Base-by-base conservation (phyloP, 2,329 filamentous ascomycete species). In the Huntiella omanensis region DNA sequence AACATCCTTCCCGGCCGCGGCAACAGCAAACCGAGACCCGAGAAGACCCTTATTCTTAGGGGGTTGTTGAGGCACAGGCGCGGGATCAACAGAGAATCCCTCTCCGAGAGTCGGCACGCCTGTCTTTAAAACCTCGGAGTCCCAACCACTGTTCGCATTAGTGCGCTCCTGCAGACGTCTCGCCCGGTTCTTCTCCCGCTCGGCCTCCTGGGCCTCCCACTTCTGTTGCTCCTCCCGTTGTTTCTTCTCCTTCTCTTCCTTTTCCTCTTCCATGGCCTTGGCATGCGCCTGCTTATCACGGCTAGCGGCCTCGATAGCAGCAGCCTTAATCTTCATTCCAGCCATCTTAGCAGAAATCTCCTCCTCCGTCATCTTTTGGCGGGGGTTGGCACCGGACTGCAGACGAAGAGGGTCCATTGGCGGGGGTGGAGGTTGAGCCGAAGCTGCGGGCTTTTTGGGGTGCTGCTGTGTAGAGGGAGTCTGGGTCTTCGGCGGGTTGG, bases 301-400 rank as follows among this genome's bases (percentile, higher is more conserved):
- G 68, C 71, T 54, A 75, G 71, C 48, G 69, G 68, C 48, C 54
- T 77, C 73, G 51, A 66, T 63, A 56, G 74, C 69, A 1, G 69
- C 70, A 55, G 71, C 67, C 54, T 76, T 69, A 53, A 73, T 74
- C 50, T 70, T 71, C 53, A 70, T 68, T 48, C 73, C 62, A 53
- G 70, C 70, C 68, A 78, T 73, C 56, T 75, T 75, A 50, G 62
- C 67, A 0, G 70, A 63, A 3, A 78, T 66, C 58, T 79, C 70
- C 1, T 62, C 59, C 0, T 78, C 72, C 0, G 73, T 76, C 22
- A 75, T 65, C 58, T 77, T 77, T 17, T 68, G 68, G 8, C 72
- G 70, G 17, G 73, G 72, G 59, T 75, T 75, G 10, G 66, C 68
- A 49, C 73, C 73, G 1, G 71, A 75, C 46, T 63, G 60, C 7